These are phyloP conservation scores for Mycosphaerelloides madeirae DNA, from an alignment of 2,329 filamentous ascomycete species.

Conservation along the genomic window DNA sequence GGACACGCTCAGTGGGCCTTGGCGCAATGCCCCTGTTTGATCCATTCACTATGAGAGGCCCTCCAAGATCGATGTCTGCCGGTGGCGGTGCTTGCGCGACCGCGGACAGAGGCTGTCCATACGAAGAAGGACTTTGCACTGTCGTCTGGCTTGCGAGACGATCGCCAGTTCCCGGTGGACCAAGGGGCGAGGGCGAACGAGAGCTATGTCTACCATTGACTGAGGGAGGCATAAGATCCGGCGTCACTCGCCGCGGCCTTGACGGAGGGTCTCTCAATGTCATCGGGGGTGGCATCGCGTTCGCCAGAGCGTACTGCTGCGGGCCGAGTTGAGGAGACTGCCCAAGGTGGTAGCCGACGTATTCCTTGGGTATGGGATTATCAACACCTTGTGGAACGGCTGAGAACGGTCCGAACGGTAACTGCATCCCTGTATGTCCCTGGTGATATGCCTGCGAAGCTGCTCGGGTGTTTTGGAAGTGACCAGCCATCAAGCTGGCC, in stretches of 20 bases:
- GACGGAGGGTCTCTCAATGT: slow-evolving; percentile 37
- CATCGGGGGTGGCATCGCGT: slow-evolving; percentile 34
- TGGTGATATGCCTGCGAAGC: slow-evolving; percentile 24
- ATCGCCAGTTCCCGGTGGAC: slow-evolving; percentile 36
- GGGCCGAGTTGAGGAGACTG: slow-evolving; percentile 39
- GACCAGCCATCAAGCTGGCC: slow-evolving; percentile 29
- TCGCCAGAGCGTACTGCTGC: slow-evolving; percentile 24
- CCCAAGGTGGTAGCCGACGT: slow-evolving; percentile 47
- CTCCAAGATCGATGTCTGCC: slow-evolving; percentile 21
- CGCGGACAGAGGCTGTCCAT: slow-evolving; percentile 10
- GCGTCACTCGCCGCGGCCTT: slow-evolving; percentile 39
- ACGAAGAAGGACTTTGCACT: slow-evolving; percentile 20
- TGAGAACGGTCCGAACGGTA: slow-evolving; percentile 19
- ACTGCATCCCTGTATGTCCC: slow-evolving; percentile 21
- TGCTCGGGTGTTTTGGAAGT: slow-evolving; percentile 30
- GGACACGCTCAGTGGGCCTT: slow-evolving; percentile 10
- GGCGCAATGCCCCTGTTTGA: slow-evolving; percentile 25
- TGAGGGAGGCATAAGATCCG: slow-evolving; percentile 37
- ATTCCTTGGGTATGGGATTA: slow-evolving; percentile 45
- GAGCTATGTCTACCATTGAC: slow-evolving; percentile 28
- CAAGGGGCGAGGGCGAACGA: slow-evolving; percentile 46
- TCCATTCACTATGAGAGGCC: slow-evolving; percentile 41
- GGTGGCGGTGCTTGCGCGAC: slow-evolving; percentile 7
- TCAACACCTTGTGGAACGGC: slow-evolving; percentile 20
- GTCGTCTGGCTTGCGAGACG: slow-evolving; percentile 16